Evolutionary conservation across 345 rosid species (phyloP), one percentile per base, ranked within the genome.

Genomic region (Nasturtium officinale): DNA sequence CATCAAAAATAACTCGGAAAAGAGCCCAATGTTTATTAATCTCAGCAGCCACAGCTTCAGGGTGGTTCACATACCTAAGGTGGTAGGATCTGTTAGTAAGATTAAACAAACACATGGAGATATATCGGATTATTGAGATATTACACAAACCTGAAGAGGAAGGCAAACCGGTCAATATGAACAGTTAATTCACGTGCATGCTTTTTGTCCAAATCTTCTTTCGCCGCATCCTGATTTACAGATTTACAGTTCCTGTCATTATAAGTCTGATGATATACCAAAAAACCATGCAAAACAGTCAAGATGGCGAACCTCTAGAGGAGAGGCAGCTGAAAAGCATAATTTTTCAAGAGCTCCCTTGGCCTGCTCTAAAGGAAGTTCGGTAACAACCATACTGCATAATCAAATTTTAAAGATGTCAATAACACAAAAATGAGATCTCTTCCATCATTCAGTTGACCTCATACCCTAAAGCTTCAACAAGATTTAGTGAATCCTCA

Each of bases 1-100:
- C 66, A 77, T 96, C 97, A 84, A 96, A 96, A 47, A 96, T 85
- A 61, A 84, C 89, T 85, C 94, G 84, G 74, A 96, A 85, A 29
- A 96, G 67, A n/a, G 96, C 90, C 99, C 99, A 96, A 57, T 88
- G 96, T 81, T 89, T 87, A 80, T 83, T 87, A 74, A 90, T 80
- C 76, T 92, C 92, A 79, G 86, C 97, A 46, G 99, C 99, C 62
- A 96, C 99, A 23, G 97, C 98, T 79, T 85, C 98, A 60, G 97
- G 91, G 67, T 96, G 96, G 84, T 89, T 96, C 58, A 92, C 92
- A 81, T 92, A 92, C 86, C 98, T 90, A 79, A 67, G 71, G 73
- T 48, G 67, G 62, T 65, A 42, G 59, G 43, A 74, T 63, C 58
- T 48, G 73, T 71, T 66, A 42, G 77, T 51, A 63, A 16, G 46